Evolutionary conservation across 2,329 filamentous ascomycete species (phyloP), one percentile per base, ranked within the genome.

Genomic region (Neonectria ditissima): DNA sequence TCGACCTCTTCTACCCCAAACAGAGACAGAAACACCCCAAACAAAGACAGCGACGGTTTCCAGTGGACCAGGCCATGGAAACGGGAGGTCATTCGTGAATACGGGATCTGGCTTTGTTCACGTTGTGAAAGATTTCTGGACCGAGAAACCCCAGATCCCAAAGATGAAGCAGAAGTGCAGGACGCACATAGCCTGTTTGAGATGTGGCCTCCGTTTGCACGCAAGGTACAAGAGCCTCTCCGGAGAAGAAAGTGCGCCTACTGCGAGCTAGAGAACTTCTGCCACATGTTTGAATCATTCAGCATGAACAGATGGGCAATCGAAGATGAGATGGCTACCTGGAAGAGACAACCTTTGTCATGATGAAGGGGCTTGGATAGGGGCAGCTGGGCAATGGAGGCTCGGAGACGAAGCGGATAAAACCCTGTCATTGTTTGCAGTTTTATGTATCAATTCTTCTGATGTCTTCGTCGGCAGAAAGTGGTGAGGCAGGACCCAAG

Each of bases 61-160:
- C 22, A 22, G 37, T 65, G 59, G 65, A 58, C 51, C n/a, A 55
- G 67, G 4, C 50, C 62, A 18, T 67, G 65, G 67, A 63, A 30
- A 37, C 37, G 55, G n/a, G 51, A 45, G 20, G 53, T 43, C 5
- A 22, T 44, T 32, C 24, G 11, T 16, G 65, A 58, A 20, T 16
- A 43, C 20, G 70, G 70, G 1, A 37, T 66, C 2, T 71, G 69
- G 69, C 65, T 72, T 11, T 73, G 69, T 54, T 34, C 48, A 5
- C 30, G 34, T 14, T 73, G 70, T 48, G 57, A 62, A 43, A n/a
- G 32, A 22, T 57, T 39, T 30, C 50, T 69, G n/a, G 47, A 54
- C 18, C 60, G 22, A 18, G 11, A 57, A 20, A 34, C 51, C 7
- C 51, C 60, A 18, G 47, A 28, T 14, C 26, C 37, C 18, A 32